Evolutionary conservation across 2,329 filamentous ascomycete species (phyloP), one percentile per base, ranked within the genome.

Genomic region (Cercospora beticola): DNA sequence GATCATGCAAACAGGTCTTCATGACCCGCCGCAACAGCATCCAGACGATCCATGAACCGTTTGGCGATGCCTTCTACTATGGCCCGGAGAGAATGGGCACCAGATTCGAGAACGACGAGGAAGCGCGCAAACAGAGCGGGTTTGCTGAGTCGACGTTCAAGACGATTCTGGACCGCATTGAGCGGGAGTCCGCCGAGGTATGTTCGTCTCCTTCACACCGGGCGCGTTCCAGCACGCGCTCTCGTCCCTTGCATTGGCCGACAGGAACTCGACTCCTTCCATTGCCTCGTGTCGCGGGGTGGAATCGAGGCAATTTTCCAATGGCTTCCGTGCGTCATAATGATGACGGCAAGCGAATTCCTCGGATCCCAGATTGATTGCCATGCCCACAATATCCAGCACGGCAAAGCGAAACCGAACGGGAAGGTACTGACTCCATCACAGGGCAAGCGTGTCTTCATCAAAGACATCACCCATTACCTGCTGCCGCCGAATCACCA

Each of bases 381-480:
- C 54, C 16, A n/a, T 54, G 54, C 36, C 36, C 36, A 43, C 36
- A 43, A 43, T 43, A 9, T 12, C 8, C 52, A 28, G 10, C 52
- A 26, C 14, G 21, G 52, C 54, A 18, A 31, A 6, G 28, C 56
- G 16, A 10, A 10, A 12, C n/a, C 6, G n/a, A 36, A 23, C 8
- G 8, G 28, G 56, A 60, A 56, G 30, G 26, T 66, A 66, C 70
- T 73, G 70, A 69, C 73, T 64, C n/a, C 30, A 23, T 65, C 52
- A 70, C 74, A 96, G 92, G 91, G 89, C 76, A 97, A 97, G 84
- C 92, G 94, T 74, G 84, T 97, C 75, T 97, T 98, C 83, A 95
- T 99, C 86, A 99, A 99, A 81, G 95, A 98, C 80, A 99, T 98
- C 83, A 90, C 92, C 66, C 91, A 97, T 81, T 98, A 98, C 80